Evolutionary conservation across 2,329 filamentous ascomycete genomes (phyloP).

Genomic region (Colletotrichum australisinense): DNA sequence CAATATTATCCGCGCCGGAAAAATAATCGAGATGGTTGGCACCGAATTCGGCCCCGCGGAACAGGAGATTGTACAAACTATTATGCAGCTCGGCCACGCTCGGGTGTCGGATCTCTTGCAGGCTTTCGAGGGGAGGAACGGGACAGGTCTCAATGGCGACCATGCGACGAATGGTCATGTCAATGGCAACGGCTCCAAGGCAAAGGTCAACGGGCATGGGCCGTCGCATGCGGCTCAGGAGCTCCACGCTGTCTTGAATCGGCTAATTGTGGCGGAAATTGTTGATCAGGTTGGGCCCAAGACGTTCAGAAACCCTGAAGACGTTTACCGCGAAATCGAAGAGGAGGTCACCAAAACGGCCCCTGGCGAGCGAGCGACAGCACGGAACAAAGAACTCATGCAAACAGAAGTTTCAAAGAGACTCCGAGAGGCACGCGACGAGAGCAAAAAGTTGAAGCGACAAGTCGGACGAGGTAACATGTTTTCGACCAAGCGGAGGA

Average conservation of each 20-base stretch:
- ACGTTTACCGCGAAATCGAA: constrained; percentile 71
- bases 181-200: constrained; percentile 45
- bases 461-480: constrained; percentile 58
- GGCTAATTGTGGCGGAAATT: constrained; percentile 73
- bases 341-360: constrained; percentile 66
- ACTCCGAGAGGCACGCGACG: constrained; percentile 64
- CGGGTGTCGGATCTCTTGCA: constrained; percentile 77
- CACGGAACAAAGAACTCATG: constrained; percentile 75
- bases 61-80: constrained; percentile 77
- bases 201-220: constrained; percentile 48
- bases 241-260: constrained; percentile 62
- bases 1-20: constrained; percentile 82
- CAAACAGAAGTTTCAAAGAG: constrained; percentile 65
- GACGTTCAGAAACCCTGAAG: constrained; percentile 71
- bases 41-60: constrained; percentile 80
- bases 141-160: constrained; percentile 36
- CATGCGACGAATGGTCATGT: constrained; percentile 41
- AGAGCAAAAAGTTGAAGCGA: constrained; percentile 63
- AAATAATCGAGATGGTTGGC: constrained; percentile 81
- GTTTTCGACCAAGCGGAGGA: constrained; percentile 62
- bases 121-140: constrained; percentile 58
- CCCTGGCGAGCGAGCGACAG: constrained; percentile 52
- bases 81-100: constrained; percentile 83
- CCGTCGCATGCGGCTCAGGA: constrained; percentile 59
- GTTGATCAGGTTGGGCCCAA: constrained; percentile 71